A percentile compares a stretch with the other conserved stretches of the same genome.
Conservation (phyloP, 169 alveolate genomes). For the Eimeria nieschulzi region DNA sequence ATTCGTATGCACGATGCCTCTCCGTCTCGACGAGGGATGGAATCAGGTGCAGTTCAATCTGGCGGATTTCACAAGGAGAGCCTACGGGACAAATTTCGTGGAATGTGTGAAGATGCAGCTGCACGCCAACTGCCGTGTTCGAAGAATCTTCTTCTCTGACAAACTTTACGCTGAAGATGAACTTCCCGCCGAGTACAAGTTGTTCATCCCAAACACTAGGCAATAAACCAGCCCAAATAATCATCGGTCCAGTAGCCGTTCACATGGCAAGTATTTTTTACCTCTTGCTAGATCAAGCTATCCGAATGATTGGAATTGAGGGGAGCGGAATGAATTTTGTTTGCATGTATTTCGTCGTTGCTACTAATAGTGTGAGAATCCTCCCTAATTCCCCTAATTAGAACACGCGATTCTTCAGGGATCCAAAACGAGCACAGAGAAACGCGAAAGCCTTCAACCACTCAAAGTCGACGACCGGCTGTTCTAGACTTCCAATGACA, state of each 20-base stretch:
- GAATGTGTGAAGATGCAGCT: slow-evolving; percentile 96
- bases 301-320: no score
- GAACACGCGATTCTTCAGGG: no score
- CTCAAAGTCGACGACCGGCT: no score
- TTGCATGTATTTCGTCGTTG: no score
- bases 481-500: no score
- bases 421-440: no score
- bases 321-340: background rate
- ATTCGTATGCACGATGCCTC: slow-evolving; percentile 97
- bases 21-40: slow-evolving; percentile 98
- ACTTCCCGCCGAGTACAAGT: slow-evolving; percentile 88
- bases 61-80: slow-evolving; percentile 97
- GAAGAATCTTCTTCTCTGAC: slow-evolving; percentile 97
- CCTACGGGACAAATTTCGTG: slow-evolving; percentile 96
- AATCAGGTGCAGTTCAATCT: slow-evolving; percentile 96
- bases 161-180: slow-evolving; percentile 88
- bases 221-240: slow-evolving; percentile 30
- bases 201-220: slow-evolving; percentile 79
- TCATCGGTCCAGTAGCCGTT: no score
- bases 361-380: no score
- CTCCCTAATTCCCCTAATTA: no score
- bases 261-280: no score
- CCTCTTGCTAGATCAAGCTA: no score
- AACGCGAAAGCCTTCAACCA: no score
- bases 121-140: slow-evolving; percentile 96